Base-by-base conservation (phyloP, 257 asterid genomes). In the Fraxinus pennsylvanica region DNA sequence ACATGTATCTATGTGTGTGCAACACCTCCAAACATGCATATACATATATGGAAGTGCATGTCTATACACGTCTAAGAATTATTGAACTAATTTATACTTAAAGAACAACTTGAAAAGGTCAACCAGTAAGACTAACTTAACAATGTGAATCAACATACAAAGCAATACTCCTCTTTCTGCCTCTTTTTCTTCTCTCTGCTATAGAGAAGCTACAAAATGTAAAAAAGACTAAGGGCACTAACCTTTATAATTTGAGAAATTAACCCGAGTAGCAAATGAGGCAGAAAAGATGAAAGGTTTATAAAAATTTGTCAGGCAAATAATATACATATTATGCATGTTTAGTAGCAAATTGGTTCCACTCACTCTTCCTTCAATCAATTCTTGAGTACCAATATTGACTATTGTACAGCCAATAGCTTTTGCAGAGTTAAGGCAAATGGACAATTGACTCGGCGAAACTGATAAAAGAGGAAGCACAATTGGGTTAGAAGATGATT, bases 221-320 rank as follows among this genome's bases (percentile, higher is more conserved):
- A 61, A 75, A 38, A 59, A 76, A 78, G 69, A 66, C 81, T 67
- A 73, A 75, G 68, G 74, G 74, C 68, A 57, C 97, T 86, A 22
- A 94, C 99, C 99, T 94, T 94, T 80, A 94, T 92, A 73, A 92
- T 92, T 86, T 94, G 99, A 85, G 99, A 94, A 79, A 94, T 94
- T 83, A 94, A 84, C 69, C 99, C 99, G 77, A 94, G 99, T 68
- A 94, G 87, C 72, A 94, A 88, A 88, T 94, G 97, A 69, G 99
- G 99, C 99, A 91, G 97, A 89, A 86, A 78, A 69, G 77, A 45
- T 27, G 47, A 76, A 75, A 76, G 72, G 76, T 54, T 77, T 5
- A 71, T 72, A 61, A 35, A 74, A 30, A 83, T 32, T 61, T 65
- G 33, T 54, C 77, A 33, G 39, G 75, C 25, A 50, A 73, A 72